Conservation (phyloP, 306 rosid genomes). For the Morella rubra region DNA sequence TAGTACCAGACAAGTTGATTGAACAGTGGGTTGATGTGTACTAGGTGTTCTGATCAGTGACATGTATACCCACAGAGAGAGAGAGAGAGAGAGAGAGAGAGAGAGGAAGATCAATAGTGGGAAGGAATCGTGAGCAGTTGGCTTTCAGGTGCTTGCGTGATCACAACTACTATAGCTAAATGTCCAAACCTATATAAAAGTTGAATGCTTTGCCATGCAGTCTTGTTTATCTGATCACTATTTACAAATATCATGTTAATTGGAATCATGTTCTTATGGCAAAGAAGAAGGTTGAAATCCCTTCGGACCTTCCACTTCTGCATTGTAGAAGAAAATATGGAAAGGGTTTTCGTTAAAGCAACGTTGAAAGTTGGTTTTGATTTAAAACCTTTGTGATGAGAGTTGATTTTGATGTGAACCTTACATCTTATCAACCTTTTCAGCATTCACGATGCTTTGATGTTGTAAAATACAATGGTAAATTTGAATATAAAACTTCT, state of each 20-base stretch:
- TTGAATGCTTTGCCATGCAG: no score
- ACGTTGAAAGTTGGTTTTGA: neutral
- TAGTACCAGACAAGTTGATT: neutral
- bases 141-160: no score
- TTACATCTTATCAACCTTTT: no score
- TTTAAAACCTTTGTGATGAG: neutral
- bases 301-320: neutral
- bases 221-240: no score
- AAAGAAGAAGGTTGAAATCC: neutral
- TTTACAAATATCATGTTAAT: no score
- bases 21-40: neutral
- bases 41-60: neutral
- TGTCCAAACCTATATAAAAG: no score
- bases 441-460: neutral
- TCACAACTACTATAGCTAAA: no score
- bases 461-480: neutral
- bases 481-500: neutral
- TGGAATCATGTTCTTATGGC: no score
- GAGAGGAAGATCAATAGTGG: no score
- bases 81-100: neutral
- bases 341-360: neutral
- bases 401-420: no score
- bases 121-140: neutral
- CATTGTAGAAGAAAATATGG: no score
- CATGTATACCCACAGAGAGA: neutral